Base-by-base conservation (phyloP, 2,329 filamentous ascomycete genomes). In the Cladobotryum protrusum region DNA sequence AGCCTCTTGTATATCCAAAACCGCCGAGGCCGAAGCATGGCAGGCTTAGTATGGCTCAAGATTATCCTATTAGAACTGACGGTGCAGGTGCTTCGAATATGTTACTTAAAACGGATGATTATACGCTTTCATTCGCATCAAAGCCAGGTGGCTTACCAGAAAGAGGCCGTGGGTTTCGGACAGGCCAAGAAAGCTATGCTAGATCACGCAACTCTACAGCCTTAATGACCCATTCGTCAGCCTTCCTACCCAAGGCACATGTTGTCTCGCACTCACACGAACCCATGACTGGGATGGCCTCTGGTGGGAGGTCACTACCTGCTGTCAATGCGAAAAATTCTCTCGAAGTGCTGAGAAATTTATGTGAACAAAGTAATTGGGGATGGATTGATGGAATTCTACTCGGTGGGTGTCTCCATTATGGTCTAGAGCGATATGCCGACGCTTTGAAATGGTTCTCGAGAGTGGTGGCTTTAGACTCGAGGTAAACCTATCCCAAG, bases 351-450 rank as follows among this genome's bases (percentile, higher is more conserved):
- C 74, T 96, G 17, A 83, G 81, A 14, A 81, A 76, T 55, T 70
- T 95, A 6, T 95, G 89, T 63, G 82, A 87, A 59, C 85, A 92
- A 64, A 89, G 85, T 60, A 78, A 77, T 9, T 93, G 89, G 87
- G 80, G 83, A 59, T 99, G 93, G 93, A 79, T 90, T 47, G 92
- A 97, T 63, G 93, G 93, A 2, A 91, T 97, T 74, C 74, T 97
- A 36, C 74, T 97, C 6, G 89, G 87, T 36, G 93, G 93, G 2
- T 97, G 93, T 69, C 74, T 99, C 51, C 86, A 92, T 45, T 97
- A 97, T 70, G 91, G 88, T 7, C 71, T 97, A 13, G 89, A 89
- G 54, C 83, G 89, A 62, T 95, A 93, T 63, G 79, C 87, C 54
- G 85, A 89, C 55, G 85, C 87, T 14, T 67, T 87, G 43, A 78